Conservation (phyloP, 306 rosid species). For the Cicer pinnatifidum region DNA sequence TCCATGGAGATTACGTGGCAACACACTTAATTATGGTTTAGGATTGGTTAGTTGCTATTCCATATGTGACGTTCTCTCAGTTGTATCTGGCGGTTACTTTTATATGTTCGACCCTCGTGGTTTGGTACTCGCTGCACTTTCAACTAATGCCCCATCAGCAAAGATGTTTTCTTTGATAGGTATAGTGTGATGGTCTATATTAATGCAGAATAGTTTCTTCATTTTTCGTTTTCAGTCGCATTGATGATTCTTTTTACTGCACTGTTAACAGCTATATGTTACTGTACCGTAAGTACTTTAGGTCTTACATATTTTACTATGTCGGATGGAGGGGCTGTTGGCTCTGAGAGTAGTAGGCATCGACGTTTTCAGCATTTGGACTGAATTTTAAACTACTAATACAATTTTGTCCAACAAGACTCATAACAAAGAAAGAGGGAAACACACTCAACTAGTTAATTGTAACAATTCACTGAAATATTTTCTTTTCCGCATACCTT, state of each 20-base stretch:
- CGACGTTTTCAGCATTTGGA: not conserved
- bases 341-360: constrained; percentile 14
- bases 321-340: constrained; percentile 23
- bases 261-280: constrained; percentile 9
- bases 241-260: constrained; percentile 24
- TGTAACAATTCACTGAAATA: constrained; percentile 3
- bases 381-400: not conserved
- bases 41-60: constrained; percentile 86
- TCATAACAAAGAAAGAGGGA: constrained; percentile 19
- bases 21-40: constrained; percentile 84
- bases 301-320: constrained; percentile 23
- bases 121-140: constrained; percentile 70
- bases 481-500: constrained; percentile 16
- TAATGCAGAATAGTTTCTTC: constrained; percentile 25
- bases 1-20: constrained; percentile 92
- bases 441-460: not conserved
- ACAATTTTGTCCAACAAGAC: constrained; percentile 5
- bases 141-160: constrained; percentile 71
- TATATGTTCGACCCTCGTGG: constrained; percentile 96
- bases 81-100: constrained; percentile 83
- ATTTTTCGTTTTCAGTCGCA: constrained; percentile 10
- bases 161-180: constrained; percentile 89
- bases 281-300: constrained; percentile 22
- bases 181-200: constrained; percentile 42
- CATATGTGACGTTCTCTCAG: constrained; percentile 78